These are phyloP conservation scores for Globisporangium abappressorium DNA, from an alignment of 352 stramenopile species.

Conservation along the genomic window DNA sequence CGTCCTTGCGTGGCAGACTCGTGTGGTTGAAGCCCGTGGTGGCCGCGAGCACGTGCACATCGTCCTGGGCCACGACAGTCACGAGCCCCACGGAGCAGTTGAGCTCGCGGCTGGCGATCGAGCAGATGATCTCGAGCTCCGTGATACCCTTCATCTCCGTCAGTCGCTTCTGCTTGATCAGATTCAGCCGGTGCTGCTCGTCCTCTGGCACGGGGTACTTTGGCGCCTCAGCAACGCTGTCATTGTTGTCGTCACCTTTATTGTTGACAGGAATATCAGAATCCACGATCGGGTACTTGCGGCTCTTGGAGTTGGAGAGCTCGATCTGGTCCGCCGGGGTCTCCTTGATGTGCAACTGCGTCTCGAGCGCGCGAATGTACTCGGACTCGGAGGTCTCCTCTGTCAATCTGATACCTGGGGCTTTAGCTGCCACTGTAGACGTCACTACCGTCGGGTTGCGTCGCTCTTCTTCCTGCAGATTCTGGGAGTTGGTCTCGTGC, in stretches of 20 bases:
- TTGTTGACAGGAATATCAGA: not conserved
- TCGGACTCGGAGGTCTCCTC: conserved; percentile 10
- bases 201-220: conserved; percentile 10
- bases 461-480: not conserved
- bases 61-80: conserved; percentile 39
- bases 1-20: conserved; percentile 36
- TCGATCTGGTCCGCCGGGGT: conserved; percentile 4
- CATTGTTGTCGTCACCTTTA: not conserved
- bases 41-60: conserved; percentile 42
- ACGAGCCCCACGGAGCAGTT: conserved; percentile 40
- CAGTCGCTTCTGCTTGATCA: conserved; percentile 27
- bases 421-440: not conserved
- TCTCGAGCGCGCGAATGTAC: conserved; percentile 18
- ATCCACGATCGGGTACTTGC: conserved; percentile 12
- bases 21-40: conserved; percentile 26
- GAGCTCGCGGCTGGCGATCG: conserved; percentile 34
- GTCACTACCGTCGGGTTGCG: not conserved
- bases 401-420: not conserved
- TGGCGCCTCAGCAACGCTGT: not conserved
- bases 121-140: conserved; percentile 57
- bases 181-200: conserved; percentile 29
- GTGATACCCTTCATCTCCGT: conserved; percentile 25
- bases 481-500: not conserved
- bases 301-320: conserved; percentile 10
- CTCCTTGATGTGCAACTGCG: conserved; percentile 8